Evolutionary conservation across 768 basidiomycete genomes (phyloP), one percentile per base, ranked within the genome.

Genomic region (Mycena polygramma): DNA sequence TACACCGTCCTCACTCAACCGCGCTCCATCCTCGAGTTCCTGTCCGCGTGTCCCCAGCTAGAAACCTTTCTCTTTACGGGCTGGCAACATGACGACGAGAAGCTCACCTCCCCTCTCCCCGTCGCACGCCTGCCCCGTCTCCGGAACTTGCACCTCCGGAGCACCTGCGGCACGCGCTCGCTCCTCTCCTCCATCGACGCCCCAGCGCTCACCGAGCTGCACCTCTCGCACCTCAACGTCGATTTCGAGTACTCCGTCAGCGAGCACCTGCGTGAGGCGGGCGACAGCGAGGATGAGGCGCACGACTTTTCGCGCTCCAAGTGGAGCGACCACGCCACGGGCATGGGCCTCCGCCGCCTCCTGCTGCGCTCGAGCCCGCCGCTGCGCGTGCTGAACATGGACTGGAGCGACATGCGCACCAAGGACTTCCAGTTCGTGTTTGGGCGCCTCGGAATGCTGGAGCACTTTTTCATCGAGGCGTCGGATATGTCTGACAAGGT

Each of bases 401-500:
- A 94, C 74, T 92, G 90, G 73, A 90, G 91, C 62, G 93, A 94
- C 80, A 90, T 93, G 89, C 90, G 92, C 53, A 94, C 92, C 39
- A 94, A 93, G 80, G 93, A 94, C 76, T 94, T 94, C 76, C 77
- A 75, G 37, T 92, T 89, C 81, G 82, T 89, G 57, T 94, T 94
- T 71, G 87, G 89, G 66, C 82, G 84, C 45, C 80, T 92, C 15
- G 76, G 77, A 0, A 68, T 78, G 41, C 81, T 94, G 55, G 86
- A 87, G 73, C 86, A 89, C 57, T 94, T 94, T 78, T 84, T 86
- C 55, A 94, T 94, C 73, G 89, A 91, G 64, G 93, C 91, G 26
- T 94, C 92, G 11, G 93, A 94, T 78, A 92, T 94, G 93, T 92
- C 92, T 35, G 85, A 94, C 80, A 88, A 82, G 48, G 93, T 94